Conservation (phyloP, 1,139 yeast species). For the Protomyces pachydermus region DNA sequence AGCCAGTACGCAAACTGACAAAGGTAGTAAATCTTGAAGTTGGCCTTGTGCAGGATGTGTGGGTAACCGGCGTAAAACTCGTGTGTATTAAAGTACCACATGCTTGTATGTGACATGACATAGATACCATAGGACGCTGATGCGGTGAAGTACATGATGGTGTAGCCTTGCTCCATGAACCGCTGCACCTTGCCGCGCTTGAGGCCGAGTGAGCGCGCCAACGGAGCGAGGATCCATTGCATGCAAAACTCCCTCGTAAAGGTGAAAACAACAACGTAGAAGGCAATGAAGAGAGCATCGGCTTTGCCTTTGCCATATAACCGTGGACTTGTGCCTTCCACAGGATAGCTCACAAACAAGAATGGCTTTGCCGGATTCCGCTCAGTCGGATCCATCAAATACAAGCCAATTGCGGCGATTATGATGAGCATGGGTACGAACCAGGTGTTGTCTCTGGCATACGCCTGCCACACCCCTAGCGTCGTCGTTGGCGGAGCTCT, state of each 20-base stretch:
- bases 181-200: conserved; percentile 49
- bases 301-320: conserved; percentile 79
- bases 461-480: conserved; percentile 7
- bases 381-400: conserved; percentile 1
- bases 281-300: conserved; percentile 74
- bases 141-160: conserved; percentile 71
- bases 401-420: conserved; percentile 6
- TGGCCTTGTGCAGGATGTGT: conserved; percentile 65
- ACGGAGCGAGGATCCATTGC: conserved; percentile 73
- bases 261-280: conserved; percentile 80
- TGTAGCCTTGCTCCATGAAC: conserved; percentile 89
- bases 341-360: conserved; percentile 29
- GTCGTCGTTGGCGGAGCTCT: not conserved
- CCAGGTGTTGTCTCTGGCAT: conserved; percentile 18
- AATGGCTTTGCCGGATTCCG: conserved; percentile 17
- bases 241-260: conserved; percentile 84
- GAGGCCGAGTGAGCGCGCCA: conserved; percentile 48
- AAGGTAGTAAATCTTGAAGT: conserved; percentile 75
- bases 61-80: conserved; percentile 79
- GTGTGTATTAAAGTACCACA: conserved; percentile 84
- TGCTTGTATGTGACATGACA: conserved; percentile 64
- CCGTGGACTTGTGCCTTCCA: conserved; percentile 31
- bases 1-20: conserved; percentile 97
- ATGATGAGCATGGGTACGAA: conserved; percentile 18
- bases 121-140: conserved; percentile 77